Conservation (phyloP, 2,329 filamentous ascomycete species). For the Penicillium paneum region DNA sequence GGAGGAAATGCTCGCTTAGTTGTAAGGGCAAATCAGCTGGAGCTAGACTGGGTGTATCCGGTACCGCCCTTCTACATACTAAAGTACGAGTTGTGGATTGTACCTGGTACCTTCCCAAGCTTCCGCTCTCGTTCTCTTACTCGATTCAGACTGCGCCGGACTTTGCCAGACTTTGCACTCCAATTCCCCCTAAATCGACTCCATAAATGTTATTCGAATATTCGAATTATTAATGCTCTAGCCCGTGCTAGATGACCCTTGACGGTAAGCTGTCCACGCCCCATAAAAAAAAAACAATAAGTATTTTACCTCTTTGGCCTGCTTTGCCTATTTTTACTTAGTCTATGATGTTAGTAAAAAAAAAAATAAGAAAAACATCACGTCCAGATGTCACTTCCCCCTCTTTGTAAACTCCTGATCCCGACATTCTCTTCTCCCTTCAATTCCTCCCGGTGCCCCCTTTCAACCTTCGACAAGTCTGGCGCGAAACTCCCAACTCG, state of each 20-base stretch:
- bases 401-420: neutral
- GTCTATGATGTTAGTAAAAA: neutral
- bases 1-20: neutral
- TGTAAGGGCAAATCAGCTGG: neutral
- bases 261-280: neutral
- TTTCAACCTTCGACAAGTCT: neutral
- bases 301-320: neutral
- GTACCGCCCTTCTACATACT: neutral
- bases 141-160: neutral
- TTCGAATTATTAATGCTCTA: neutral
- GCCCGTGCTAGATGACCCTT: neutral
- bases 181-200: neutral
- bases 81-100: constrained; percentile 5
- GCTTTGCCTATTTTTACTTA: neutral
- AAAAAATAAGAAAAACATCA: neutral
- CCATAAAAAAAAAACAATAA: constrained; percentile 9
- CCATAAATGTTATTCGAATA: neutral
- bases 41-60: neutral
- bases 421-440: neutral
- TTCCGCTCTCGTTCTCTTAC: neutral
- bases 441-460: neutral
- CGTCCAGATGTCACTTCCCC: neutral
- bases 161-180: neutral
- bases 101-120: neutral
- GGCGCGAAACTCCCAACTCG: constrained; percentile 3